phyloP scores from a whole-genome alignment of 108 stramenopile genomes.

The Nitzschia putrida region DNA sequence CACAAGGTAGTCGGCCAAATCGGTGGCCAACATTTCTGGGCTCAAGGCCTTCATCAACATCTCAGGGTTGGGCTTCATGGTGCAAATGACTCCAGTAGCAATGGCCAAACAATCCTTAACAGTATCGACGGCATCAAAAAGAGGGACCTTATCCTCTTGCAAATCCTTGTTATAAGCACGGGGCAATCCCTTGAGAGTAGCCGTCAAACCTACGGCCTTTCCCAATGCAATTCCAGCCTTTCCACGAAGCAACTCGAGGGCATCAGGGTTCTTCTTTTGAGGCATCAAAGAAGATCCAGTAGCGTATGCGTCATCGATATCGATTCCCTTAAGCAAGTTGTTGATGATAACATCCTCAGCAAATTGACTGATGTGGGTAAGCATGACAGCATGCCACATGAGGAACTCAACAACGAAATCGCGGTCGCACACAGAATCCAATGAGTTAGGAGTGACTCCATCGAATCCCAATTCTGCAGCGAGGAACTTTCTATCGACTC shows the following conservation, averaged over 20 bases:
- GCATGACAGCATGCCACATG: conserved; percentile 93
- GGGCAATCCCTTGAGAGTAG: conserved; percentile 96
- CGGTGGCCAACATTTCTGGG: conserved; percentile 99
- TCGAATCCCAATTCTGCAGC: conserved; percentile 93
- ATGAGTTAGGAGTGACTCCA: conserved; percentile 88
- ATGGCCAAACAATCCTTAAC: conserved; percentile 95
- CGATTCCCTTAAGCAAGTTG: conserved; percentile 87
- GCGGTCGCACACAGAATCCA: conserved; percentile 97
- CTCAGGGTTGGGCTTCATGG: conserved; percentile 91
- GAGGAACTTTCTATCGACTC: conserved; percentile 93
- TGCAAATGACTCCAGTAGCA: conserved; percentile 93
- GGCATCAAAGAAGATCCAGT: conserved; percentile 99
- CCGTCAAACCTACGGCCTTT: conserved; percentile 86
- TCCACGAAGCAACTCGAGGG: conserved; percentile 95
- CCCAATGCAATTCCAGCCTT: conserved; percentile 96
- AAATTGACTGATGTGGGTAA: conserved; percentile 93
- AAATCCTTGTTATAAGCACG: conserved; percentile 99
- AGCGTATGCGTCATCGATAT: conserved; percentile 96
- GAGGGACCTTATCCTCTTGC: conserved; percentile 98
- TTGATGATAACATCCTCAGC: conserved; percentile 99
- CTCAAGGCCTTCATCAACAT: conserved; percentile 84
- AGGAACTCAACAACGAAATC: conserved; percentile 98
- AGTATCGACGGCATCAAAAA: conserved; percentile 94
- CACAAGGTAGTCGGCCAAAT: conserved; percentile 98
- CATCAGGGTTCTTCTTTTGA: conserved; percentile 99